Base-by-base conservation (phyloP, 129 eudicot species). In the Gnaphalium uliginosum region DNA sequence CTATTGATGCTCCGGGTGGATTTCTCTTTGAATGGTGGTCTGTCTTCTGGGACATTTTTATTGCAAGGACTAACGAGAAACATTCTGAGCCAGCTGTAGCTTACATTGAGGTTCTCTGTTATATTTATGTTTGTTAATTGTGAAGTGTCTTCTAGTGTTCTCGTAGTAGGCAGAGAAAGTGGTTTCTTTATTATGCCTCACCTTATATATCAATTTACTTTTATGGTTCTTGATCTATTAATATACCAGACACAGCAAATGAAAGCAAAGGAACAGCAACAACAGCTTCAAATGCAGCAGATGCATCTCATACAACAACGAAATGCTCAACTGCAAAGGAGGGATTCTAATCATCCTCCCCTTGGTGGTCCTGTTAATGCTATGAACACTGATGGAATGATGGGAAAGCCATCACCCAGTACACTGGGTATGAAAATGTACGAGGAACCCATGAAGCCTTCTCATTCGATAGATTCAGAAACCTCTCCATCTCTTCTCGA, bases 21-120 rank as follows among this genome's bases (percentile, higher is more conserved):
- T 94, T 94, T 86, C 96, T 93, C 56, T 93, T 93, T 74, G 98
- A 93, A 76, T 93, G 98, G 98, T 93, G 98, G 98, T 93, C 98
- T 53, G 98, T 93, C 79, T 93, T 93, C 46, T 93, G 98, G 98
- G 98, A 93, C 84, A 90, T 93, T 30, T 93, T 93, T 75, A 93
- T 93, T 43, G 98, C 98, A 53, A 81, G 98, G 86, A 93, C 98
- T 77, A 94, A 90, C 51, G 97, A 94, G 85, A 94, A 94, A 74
- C 98, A 94, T 86, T 91, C 98, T 76, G 98, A 94, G 75, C 81
- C 98, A 48, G 98, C 98, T 81, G 98, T 93, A 61, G 89, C 98
- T 67, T 94, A 94, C 82, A 90, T 94, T 61, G 97, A 94, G 98
- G 98, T 94, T 59, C 24, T 35, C 71, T 18, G 6, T 71, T 25